Evolutionary conservation across 2,329 filamentous ascomycete species (phyloP), one percentile per base, ranked within the genome.

Genomic region (Bisporella sp.): DNA sequence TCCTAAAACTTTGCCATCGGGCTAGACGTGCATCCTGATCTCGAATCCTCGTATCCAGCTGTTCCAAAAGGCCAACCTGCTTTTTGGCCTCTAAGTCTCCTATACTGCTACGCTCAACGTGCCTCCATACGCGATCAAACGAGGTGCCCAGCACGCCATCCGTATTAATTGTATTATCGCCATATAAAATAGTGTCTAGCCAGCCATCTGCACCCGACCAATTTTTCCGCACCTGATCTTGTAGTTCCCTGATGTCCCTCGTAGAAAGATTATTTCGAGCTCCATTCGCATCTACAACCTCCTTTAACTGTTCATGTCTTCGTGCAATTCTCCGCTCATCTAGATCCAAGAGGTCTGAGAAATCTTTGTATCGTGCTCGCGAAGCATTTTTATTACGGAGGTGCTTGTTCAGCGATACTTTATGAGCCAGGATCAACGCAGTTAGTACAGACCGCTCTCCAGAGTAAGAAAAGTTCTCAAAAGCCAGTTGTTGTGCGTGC

Each of bases 191-290:
- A 2, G 80, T 74, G 45, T 88, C 78, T 59, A 88, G 76, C 84
- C 89, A 92, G 50, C 80, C 77, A 52, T 84, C 79, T 60, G 84
- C 81, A 2, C 89, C 90, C 11, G 87, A 74, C 90, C 90, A 96
- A 57, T 89, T 88, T 54, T 83, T 82, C 35, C 77, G 75, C 31
- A 90, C 70, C 2, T 77, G 74, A 41, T 77, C 78, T 58, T 83
- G 76, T 50, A 89, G 69, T 4, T 69, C 64, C 39, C 73, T 68
- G 66, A 5, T 74, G 55, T 30, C 49, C 50, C 45, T 40, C 12
- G 54, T 46, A 6, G 54, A 55, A 28, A 59, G 51, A 3, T 55
- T 45, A 41, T 40, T 57, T 49, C 51, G 58, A 13, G 41, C 44
- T 46, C 48, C 62, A 9, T 61, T 58, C 28, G 68, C 62, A 11